Conservation (phyloP, 148 eudicot species). For the Mesembryanthemum crystallinum region DNA sequence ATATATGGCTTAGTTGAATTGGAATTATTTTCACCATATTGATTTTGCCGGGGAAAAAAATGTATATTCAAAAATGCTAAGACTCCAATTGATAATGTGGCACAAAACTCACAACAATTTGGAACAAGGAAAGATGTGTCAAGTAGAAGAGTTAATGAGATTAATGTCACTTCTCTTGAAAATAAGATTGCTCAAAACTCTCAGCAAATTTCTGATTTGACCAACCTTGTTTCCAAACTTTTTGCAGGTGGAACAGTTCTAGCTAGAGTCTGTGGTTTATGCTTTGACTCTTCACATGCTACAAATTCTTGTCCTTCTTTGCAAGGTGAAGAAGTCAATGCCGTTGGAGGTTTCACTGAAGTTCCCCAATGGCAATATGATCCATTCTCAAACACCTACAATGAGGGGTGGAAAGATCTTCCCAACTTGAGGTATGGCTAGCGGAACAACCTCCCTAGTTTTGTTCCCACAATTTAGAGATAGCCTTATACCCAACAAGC, state of each 20-base stretch:
- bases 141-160: too few species aligned
- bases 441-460: background rate
- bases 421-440: constrained; percentile 11
- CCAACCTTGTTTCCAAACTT: constrained; percentile 4
- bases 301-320: background rate
- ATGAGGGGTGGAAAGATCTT: constrained; percentile 5
- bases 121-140: too few species aligned
- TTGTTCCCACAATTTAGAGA: background rate
- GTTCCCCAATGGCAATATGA: background rate
- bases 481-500: background rate
- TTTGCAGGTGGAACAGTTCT: background rate
- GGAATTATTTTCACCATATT: too few species aligned
- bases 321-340: background rate
- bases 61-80: too few species aligned
- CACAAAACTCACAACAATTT: too few species aligned
- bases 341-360: background rate
- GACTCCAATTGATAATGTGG: too few species aligned
- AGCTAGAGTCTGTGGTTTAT: background rate
- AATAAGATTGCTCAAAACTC: too few species aligned
- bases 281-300: background rate
- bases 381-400: background rate
- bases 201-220: too few species aligned
- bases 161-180: too few species aligned
- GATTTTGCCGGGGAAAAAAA: too few species aligned
- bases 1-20: too few species aligned